Evolutionary conservation across 192 early-diverging fungal genomes (phyloP).

Genomic region (Gorgonomyces haynaldii): DNA sequence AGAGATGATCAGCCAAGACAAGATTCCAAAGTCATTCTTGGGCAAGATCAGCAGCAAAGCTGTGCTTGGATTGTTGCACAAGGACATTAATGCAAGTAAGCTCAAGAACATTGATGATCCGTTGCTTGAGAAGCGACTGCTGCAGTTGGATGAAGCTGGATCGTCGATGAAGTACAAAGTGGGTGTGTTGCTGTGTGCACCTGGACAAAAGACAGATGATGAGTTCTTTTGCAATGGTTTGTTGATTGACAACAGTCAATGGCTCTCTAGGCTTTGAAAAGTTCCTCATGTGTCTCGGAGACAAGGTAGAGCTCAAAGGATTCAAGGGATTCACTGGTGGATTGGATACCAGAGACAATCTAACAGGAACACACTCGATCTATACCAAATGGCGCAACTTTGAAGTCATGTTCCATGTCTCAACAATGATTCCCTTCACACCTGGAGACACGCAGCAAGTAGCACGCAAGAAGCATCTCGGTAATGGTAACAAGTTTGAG

Average conservation of each 20-base stretch:
- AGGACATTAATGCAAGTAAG: slow-evolving; percentile 18
- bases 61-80: slow-evolving; percentile 17
- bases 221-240: slow-evolving; percentile 34
- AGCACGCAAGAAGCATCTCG: slow-evolving; percentile 38
- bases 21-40: slow-evolving; percentile 13
- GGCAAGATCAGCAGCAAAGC: slow-evolving; percentile 10
- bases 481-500: slow-evolving; percentile 24
- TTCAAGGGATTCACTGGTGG: slow-evolving; percentile 31
- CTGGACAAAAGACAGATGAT: slow-evolving; percentile 28
- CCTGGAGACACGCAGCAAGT: slow-evolving; percentile 33
- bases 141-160: slow-evolving; percentile 22
- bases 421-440: slow-evolving; percentile 28
- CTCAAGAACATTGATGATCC: slow-evolving; percentile 8
- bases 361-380: slow-evolving; percentile 25
- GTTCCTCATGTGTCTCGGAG: slow-evolving; percentile 25
- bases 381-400: slow-evolving; percentile 21
- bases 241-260: neutral
- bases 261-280: slow-evolving; percentile 4
- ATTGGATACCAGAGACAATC: slow-evolving; percentile 21
- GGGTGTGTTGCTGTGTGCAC: slow-evolving; percentile 18
- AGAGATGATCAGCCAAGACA: neutral
- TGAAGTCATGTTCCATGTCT: slow-evolving; percentile 38
- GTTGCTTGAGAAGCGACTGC: slow-evolving; percentile 17
- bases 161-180: slow-evolving; percentile 20
- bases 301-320: slow-evolving; percentile 13